A percentile compares a stretch with the other conserved stretches of the same genome.
These are phyloP conservation scores for Annulohypoxylon stygium DNA, from an alignment of 495 filamentous ascomycete species.

Conservation along the genomic window DNA sequence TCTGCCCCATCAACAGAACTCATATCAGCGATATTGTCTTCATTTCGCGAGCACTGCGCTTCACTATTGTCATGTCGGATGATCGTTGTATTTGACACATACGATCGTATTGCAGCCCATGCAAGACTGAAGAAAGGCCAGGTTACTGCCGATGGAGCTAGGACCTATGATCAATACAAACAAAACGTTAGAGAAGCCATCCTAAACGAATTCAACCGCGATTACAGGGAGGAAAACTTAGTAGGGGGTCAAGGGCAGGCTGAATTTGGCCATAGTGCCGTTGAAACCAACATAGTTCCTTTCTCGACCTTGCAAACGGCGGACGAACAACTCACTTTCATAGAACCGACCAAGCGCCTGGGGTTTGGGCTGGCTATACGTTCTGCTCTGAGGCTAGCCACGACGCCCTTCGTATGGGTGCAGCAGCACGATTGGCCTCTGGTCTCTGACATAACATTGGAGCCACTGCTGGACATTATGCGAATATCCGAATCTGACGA, in stretches of 20 bases:
- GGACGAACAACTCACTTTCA: conserved; percentile 55
- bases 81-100: conserved; percentile 62
- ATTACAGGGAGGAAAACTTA: conserved; percentile 21
- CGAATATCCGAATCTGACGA: conserved; percentile 39
- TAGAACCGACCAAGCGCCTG: conserved; percentile 58
- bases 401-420: conserved; percentile 63
- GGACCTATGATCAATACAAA: conserved; percentile 56
- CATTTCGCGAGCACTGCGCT: conserved; percentile 56
- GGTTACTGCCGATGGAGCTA: conserved; percentile 57
- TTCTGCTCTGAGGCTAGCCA: conserved; percentile 55
- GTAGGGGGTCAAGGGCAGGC: conserved; percentile 46
- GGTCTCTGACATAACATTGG: conserved; percentile 55
- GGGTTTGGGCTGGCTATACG: conserved; percentile 63
- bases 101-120: conserved; percentile 54
- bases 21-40: conserved; percentile 53
- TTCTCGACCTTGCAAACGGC: conserved; percentile 52
- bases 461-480: conserved; percentile 58
- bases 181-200: conserved; percentile 56
- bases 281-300: conserved; percentile 52
- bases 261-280: conserved; percentile 55
- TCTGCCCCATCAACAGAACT: conserved; percentile 63
- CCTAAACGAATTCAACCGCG: conserved; percentile 47
- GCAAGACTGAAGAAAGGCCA: conserved; percentile 61
- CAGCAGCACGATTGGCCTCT: conserved; percentile 65
- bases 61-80: conserved; percentile 52